phyloP scores from a whole-genome alignment of 352 stramenopile species.

The Globisporangium abappressorium region DNA sequence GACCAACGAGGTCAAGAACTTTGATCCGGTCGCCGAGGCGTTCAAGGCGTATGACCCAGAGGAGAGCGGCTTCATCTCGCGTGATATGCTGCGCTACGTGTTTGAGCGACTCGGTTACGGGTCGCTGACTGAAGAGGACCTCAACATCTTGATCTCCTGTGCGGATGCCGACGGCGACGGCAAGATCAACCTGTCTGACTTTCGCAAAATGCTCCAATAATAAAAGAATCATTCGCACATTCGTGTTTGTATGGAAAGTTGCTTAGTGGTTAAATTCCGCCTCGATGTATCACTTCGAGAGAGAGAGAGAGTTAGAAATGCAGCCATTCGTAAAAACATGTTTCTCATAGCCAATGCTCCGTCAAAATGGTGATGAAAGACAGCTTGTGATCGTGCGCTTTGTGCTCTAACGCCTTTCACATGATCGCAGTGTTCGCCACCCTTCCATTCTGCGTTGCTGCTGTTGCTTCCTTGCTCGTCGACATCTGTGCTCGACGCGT shows the following conservation, averaged over 20 bases:
- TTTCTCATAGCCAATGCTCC: not conserved
- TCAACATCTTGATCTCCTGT: conserved; percentile 81
- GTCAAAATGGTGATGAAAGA: not conserved
- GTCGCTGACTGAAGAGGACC: conserved; percentile 79
- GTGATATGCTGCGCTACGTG: conserved; percentile 78
- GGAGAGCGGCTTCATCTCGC: conserved; percentile 77
- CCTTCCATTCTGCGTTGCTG: not conserved
- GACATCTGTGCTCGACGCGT: not conserved
- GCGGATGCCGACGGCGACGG: conserved; percentile 85
- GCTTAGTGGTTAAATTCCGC: not conserved
- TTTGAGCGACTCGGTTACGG: conserved; percentile 83
- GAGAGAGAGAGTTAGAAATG: not conserved
- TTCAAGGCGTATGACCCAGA: conserved; percentile 90
- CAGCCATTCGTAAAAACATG: not conserved
- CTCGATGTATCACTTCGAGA: not conserved
- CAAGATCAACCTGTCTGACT: conserved; percentile 75
- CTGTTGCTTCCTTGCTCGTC: not conserved
- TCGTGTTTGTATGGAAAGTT: not conserved
- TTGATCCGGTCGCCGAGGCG: conserved; percentile 86
- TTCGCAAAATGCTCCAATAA: conserved; percentile 66
- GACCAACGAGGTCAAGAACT: conserved; percentile 89
- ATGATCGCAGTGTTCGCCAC: not conserved
- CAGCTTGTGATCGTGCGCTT: not conserved
- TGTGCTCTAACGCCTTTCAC: not conserved
- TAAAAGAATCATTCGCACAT: not conserved